These are phyloP conservation scores for Oxyria digyna DNA, from an alignment of 148 eudicot genomes.

Conservation along the genomic window DNA sequence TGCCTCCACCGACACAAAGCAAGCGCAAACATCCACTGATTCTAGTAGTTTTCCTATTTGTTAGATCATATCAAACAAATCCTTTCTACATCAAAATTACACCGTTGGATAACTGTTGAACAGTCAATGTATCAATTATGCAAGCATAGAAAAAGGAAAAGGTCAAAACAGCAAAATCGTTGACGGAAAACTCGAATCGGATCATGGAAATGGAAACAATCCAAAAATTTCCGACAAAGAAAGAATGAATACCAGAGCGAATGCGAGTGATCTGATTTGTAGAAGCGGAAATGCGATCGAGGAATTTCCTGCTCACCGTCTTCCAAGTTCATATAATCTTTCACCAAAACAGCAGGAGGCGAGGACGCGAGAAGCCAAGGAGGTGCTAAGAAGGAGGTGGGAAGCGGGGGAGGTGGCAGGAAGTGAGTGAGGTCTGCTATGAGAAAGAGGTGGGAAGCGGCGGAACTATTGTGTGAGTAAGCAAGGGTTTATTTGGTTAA, in stretches of 20 bases:
- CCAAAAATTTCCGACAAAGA: background rate
- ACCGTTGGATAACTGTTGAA: background rate
- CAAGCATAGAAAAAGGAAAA: background rate
- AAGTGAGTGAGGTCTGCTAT: no score
- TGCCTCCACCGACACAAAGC: background rate
- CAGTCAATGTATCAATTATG: background rate
- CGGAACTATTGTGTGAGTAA: no score
- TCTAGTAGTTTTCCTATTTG: background rate
- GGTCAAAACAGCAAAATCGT: slow-evolving; percentile 3
- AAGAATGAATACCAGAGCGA: slow-evolving; percentile 2
- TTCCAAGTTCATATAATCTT: no score
- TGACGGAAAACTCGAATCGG: slow-evolving; percentile 1
- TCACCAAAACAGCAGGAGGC: no score
- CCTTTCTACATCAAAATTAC: background rate
- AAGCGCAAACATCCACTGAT: background rate
- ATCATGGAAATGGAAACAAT: background rate
- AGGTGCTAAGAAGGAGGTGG: no score
- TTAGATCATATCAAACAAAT: background rate
- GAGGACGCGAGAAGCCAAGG: no score
- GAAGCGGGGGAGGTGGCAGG: no score
- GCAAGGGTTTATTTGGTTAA: no score
- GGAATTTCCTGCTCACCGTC: no score
- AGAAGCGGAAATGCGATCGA: background rate
- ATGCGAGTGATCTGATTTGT: slow-evolving; percentile 1
- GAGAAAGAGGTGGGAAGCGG: no score